Evolutionary conservation across 257 asterid genomes (phyloP).

Genomic region (Avicennia marina): DNA sequence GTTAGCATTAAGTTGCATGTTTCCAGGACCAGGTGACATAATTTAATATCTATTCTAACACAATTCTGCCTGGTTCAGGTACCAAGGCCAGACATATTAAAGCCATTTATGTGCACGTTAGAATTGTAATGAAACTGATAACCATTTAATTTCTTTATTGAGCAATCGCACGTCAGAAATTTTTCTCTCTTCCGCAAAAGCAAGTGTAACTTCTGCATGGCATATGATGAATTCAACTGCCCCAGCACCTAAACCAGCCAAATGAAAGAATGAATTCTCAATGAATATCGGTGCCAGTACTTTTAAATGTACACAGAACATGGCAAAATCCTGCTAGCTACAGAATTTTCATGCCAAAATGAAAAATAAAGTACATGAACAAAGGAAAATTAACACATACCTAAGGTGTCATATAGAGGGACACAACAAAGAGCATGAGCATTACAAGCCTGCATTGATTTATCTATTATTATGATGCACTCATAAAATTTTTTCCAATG

Average conservation of each 20-base stretch:
- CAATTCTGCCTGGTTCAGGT: no score
- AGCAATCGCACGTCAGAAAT: conserved; percentile 5
- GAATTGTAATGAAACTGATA: no score
- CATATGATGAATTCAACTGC: conserved; percentile 89
- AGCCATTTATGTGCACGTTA: no score
- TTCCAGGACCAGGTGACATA: no score
- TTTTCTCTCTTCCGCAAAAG: conserved; percentile 92
- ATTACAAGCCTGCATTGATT: conserved; percentile 83
- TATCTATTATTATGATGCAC: no score
- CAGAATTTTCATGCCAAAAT: conserved; percentile 10
- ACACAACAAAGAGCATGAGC: conserved; percentile 92
- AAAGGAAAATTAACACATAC: conserved; percentile 29
- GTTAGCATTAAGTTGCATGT: conserved; percentile 23
- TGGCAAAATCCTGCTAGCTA: no score
- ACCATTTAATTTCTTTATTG: no score
- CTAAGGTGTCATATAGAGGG: conserved; percentile 92
- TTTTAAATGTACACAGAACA: no score
- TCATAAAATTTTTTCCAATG: not conserved
- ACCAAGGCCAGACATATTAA: not conserved
- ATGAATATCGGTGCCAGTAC: no score
- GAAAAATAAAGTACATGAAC: not conserved
- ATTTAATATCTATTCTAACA: no score
- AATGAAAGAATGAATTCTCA: conserved; percentile 18
- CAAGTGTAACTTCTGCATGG: conserved; percentile 87
- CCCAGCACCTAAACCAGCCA: conserved; percentile 73